These are phyloP conservation scores for Nicotiana tomentosiformis DNA, from an alignment of 257 asterid genomes.

Conservation along the genomic window DNA sequence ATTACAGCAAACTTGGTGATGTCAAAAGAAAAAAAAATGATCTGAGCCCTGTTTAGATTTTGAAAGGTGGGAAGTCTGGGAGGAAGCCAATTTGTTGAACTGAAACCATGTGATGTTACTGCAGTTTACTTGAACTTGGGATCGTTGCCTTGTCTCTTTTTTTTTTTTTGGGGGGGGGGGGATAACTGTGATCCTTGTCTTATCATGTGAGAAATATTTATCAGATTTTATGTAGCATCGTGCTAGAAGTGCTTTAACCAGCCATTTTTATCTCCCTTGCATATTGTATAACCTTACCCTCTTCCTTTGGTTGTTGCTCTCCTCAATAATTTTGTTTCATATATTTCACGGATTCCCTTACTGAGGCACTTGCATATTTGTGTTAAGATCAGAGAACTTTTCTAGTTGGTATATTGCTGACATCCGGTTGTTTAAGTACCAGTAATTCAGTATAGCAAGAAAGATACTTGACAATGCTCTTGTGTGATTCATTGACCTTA, in stretches of 20 bases:
- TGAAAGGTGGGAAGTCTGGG: background rate
- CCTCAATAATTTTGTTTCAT: background rate
- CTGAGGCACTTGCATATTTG: background rate
- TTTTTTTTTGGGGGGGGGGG: background rate
- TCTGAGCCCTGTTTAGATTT: background rate
- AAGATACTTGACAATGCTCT: background rate
- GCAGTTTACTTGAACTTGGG: background rate
- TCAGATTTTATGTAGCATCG: background rate
- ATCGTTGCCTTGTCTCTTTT: background rate
- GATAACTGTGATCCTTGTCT: background rate
- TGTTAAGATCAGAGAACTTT: background rate
- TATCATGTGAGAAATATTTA: constrained; percentile 1
- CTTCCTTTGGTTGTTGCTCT: background rate
- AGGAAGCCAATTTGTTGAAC: background rate
- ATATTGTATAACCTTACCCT: background rate
- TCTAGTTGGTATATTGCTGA: background rate
- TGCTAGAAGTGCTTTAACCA: background rate
- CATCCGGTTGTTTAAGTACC: background rate
- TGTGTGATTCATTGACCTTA: background rate
- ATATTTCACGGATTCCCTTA: background rate
- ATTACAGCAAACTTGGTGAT: background rate
- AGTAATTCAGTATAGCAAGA: background rate
- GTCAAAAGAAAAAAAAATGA: background rate
- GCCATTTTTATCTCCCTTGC: background rate
- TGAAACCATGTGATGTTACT: background rate